Conservation (phyloP, 345 rosid genomes). For the Ailanthus altissimus region DNA sequence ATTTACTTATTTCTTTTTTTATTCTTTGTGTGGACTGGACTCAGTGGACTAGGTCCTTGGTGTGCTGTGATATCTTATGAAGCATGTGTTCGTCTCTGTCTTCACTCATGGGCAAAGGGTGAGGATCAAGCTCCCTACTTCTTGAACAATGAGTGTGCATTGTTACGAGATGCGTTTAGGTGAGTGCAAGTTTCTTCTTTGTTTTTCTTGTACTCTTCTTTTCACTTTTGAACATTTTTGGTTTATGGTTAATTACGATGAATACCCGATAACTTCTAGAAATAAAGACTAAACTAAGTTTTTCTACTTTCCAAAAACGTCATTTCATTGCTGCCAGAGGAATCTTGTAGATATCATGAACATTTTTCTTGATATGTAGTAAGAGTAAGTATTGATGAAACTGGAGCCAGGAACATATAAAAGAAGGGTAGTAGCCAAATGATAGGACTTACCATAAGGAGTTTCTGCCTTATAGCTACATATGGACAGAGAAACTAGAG, state of each 20-base stretch:
- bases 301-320: neutral
- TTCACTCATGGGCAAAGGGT: constrained; percentile 80
- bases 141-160: constrained; percentile 73
- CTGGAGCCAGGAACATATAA: neutral
- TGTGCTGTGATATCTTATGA: constrained; percentile 86
- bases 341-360: neutral
- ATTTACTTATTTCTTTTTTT: too few relatives aligned
- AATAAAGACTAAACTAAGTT: neutral
- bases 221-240: neutral
- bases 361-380: neutral
- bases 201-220: constrained; percentile 9
- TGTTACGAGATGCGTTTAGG: constrained; percentile 79
- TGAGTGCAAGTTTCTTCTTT: constrained; percentile 32
- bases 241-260: constrained; percentile 5
- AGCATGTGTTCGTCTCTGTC: constrained; percentile 87
- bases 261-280: neutral
- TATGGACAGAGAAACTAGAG: neutral
- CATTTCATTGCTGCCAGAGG: constrained; percentile 9
- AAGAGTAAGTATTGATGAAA: neutral
- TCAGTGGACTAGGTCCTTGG: constrained; percentile 97
- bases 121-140: constrained; percentile 72
- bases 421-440: neutral
- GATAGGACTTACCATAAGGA: neutral
- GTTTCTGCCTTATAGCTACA: constrained; percentile 10
- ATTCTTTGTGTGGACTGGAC: constrained; percentile 7